These are phyloP conservation scores for Lentinus brumalis DNA, from an alignment of 768 basidiomycete species.

Conservation along the genomic window DNA sequence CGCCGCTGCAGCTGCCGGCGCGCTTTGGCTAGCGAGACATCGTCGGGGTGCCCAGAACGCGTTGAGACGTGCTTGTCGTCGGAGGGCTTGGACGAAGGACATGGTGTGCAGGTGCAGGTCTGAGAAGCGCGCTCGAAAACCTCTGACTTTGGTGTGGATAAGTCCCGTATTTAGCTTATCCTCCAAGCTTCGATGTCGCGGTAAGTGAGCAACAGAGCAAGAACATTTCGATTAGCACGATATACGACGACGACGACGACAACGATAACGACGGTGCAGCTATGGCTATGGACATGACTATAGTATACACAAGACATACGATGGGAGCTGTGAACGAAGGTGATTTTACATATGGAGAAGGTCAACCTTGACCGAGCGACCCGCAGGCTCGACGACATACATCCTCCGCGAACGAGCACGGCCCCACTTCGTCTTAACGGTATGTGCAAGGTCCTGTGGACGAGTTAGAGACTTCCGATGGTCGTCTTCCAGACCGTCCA, in stretches of 20 bases:
- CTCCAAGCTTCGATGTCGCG: too few species aligned
- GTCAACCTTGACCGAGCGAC: background rate
- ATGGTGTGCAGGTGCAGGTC: conserved; percentile 19
- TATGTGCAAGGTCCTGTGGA: conserved; percentile 3
- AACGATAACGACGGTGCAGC: background rate
- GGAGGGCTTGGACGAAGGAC: conserved; percentile 29
- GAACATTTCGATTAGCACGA: background rate
- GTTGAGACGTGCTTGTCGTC: conserved; percentile 25
- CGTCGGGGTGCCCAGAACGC: conserved; percentile 23
- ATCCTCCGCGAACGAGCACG: conserved; percentile 8
- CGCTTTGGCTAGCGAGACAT: conserved; percentile 25
- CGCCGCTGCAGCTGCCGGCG: conserved; percentile 2
- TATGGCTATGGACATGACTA: background rate
- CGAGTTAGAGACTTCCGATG: background rate
- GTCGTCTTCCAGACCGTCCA: too few species aligned
- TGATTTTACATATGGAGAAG: background rate
- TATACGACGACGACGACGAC: background rate
- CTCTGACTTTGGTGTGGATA: background rate
- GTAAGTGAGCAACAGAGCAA: background rate
- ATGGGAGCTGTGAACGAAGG: background rate
- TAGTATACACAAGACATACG: background rate
- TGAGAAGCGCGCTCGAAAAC: conserved; percentile 1
- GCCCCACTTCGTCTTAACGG: conserved; percentile 3
- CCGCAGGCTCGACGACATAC: conserved; percentile 5
- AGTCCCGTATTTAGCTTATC: background rate